These are phyloP conservation scores for Areca catechu DNA, from an alignment of 176 grass and related monocot species.

Conservation along the genomic window DNA sequence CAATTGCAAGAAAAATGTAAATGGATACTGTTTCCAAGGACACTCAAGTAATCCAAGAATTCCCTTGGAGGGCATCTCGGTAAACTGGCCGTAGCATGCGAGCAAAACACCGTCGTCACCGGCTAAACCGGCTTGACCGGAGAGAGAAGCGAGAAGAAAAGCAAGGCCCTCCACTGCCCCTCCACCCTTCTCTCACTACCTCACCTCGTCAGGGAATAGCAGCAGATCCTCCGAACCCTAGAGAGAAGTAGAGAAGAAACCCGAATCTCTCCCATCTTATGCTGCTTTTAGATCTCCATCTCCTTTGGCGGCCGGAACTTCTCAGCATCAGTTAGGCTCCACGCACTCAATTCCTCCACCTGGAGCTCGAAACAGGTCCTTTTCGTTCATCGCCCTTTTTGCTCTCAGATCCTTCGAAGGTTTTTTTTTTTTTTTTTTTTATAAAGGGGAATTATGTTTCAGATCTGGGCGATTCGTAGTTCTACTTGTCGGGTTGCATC, in stretches of 20 bases:
- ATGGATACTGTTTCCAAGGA: too few species aligned
- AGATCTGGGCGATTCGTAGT: neutral
- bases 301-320: too few species aligned
- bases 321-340: neutral
- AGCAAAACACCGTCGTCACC: slow-evolving; percentile 4
- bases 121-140: slow-evolving; percentile 5
- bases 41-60: too few species aligned
- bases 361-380: too few species aligned
- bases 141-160: too few species aligned
- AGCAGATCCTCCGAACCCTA: too few species aligned
- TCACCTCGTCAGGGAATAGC: neutral
- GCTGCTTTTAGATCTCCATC: too few species aligned
- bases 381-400: slow-evolving; percentile 4
- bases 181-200: neutral
- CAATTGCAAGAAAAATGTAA: too few species aligned
- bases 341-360: neutral
- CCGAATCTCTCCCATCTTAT: too few species aligned
- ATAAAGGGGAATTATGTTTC: neutral
- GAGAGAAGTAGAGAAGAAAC: too few species aligned
- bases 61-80: slow-evolving; percentile 1
- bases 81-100: neutral
- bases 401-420: neutral
- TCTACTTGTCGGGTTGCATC: too few species aligned
- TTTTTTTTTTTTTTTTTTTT: neutral
- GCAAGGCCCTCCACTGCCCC: too few species aligned